Evolutionary conservation across 768 basidiomycete genomes (phyloP), one percentile per base, ranked within the genome.

Genomic region (Trametes elegans): DNA sequence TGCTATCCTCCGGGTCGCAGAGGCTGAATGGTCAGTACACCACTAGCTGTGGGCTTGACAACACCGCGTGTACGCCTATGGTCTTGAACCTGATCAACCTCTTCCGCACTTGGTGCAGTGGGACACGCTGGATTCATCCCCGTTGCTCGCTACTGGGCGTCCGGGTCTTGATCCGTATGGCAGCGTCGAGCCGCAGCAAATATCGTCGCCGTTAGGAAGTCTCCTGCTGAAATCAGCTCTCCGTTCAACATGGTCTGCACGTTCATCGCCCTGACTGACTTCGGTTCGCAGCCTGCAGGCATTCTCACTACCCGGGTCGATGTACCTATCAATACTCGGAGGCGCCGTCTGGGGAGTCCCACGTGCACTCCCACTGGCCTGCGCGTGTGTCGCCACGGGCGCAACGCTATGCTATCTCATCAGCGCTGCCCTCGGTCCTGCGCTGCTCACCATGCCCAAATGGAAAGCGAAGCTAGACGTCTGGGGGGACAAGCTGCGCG

Each of bases 291-390:
- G 94, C 73, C 78, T 98, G 7, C 95, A 98, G 77, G 93, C 93
- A 0, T 98, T 98, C 73, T 95, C 94, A 7, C 79, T 98, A 13
- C 95, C 96, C 0, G 95, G 95, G 1, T 96, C 93, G 38, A 96
- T 98, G 94, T 98, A 98, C 68, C 82, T 98, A 43, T 93, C 93
- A 49, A 97, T 98, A 64, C 84, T 98, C 11, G 94, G 90, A 18
- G 96, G 96, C 29, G 96, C 96, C 0, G 89, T 97, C 3, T 98
- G 93, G 86, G 95, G 95, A 34, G 86, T 96, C 26, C 72, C 90
- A 2, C 73, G 84, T 10, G 95, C 95, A 0, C 78, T 98, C 5
- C 88, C 90, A 5, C 80, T 98, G n/a, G 89, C 89, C 9, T 98
- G 95, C 64, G 81, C 87, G 60, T 96, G 93, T 69, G 90, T 98